Evolutionary conservation across 2,329 filamentous ascomycete genomes (phyloP).

Genomic region (Paecilomyces dactylethromorphus): DNA sequence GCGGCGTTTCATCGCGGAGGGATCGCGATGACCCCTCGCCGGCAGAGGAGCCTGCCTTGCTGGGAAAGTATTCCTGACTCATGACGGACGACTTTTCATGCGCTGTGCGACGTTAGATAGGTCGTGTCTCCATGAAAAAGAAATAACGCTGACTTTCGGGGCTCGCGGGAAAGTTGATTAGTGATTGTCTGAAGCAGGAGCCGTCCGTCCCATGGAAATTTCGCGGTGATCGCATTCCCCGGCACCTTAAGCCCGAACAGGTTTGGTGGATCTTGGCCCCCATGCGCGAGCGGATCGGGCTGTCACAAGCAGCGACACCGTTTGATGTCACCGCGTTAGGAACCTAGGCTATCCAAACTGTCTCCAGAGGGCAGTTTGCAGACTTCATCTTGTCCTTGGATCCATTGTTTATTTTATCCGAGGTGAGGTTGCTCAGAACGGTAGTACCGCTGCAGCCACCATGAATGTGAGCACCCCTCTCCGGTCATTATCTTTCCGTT

Average conservation of each 20-base stretch:
- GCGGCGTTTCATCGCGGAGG: conserved; percentile 17
- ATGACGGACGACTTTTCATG: conserved; percentile 19
- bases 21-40: conserved; percentile 31
- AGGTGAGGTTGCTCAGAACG: not conserved
- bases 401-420: not conserved
- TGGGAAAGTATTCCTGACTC: conserved; percentile 38
- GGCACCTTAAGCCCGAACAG: conserved; percentile 14
- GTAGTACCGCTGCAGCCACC: not conserved
- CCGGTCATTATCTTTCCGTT: conserved; percentile 2
- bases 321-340: conserved; percentile 5
- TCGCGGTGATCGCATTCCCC: conserved; percentile 8
- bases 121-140: not conserved
- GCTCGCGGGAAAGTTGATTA: conserved; percentile 2
- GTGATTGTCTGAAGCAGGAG: conserved; percentile 9
- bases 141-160: not conserved
- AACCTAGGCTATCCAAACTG: not conserved
- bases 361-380: not conserved
- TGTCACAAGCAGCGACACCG: not conserved
- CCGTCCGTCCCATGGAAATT: conserved; percentile 7
- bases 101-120: not conserved
- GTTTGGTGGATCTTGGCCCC: conserved; percentile 11
- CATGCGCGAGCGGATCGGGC: not conserved
- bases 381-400: not conserved
- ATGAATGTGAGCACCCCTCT: conserved; percentile 34
- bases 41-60: conserved; percentile 25